Conservation (phyloP, 1,139 yeast genomes). For the Kazachstania sp. region DNA sequence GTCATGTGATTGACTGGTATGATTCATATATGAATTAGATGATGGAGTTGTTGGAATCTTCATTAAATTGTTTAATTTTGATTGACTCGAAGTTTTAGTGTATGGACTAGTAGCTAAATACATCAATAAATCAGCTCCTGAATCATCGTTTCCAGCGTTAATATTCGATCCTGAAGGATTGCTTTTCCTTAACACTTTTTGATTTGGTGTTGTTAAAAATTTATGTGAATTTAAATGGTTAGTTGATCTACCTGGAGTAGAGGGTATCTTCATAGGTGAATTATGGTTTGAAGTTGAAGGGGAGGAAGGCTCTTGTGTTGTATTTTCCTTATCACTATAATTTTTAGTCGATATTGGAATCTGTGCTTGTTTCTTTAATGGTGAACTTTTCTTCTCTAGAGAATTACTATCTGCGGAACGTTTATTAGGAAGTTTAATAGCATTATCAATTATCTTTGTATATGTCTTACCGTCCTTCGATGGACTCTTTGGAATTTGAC, state of each 20-base stretch:
- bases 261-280: constrained; percentile 1
- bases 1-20: not conserved
- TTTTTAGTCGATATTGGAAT: not conserved
- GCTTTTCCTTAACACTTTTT: not conserved
- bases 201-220: constrained; percentile 9
- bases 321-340: not conserved
- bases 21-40: constrained; percentile 11
- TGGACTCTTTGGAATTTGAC: constrained; percentile 19
- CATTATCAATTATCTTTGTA: not conserved
- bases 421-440: not conserved
- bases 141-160: constrained; percentile 9
- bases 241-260: constrained; percentile 6
- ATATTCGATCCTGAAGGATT: constrained; percentile 3
- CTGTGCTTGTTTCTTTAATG: constrained; percentile 6
- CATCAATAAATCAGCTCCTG: constrained; percentile 32
- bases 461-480: not conserved
- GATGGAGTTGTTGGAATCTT: constrained; percentile 24
- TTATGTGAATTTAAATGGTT: not conserved
- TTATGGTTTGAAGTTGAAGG: not conserved
- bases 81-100: constrained; percentile 7
- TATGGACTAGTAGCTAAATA: constrained; percentile 32
- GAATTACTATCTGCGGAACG: not conserved
- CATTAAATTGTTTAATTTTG: not conserved
- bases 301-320: not conserved
- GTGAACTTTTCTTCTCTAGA: constrained; percentile 4